These are phyloP conservation scores for Hyphodiscus hymeniophilus DNA, from an alignment of 495 filamentous ascomycete genomes.

Conservation along the genomic window DNA sequence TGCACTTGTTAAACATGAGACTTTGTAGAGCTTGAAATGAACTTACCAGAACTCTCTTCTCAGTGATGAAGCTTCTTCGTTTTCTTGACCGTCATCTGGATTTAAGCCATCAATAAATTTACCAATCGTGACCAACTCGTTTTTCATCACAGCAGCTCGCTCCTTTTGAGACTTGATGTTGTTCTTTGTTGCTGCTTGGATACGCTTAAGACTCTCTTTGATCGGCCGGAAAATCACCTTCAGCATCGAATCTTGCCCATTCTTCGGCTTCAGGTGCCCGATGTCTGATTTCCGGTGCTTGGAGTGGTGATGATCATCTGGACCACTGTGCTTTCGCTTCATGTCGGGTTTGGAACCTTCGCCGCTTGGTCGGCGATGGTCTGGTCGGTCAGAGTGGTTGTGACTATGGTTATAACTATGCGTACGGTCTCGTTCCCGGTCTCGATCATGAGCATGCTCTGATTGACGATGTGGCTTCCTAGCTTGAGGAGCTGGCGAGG, in stretches of 20 bases:
- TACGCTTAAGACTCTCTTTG: slow-evolving; percentile 45
- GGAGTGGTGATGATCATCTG: slow-evolving; percentile 20
- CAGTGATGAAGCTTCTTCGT: slow-evolving; percentile 14
- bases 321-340: slow-evolving; percentile 27
- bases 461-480: slow-evolving; percentile 27
- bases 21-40: background rate
- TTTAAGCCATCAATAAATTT: slow-evolving; percentile 37
- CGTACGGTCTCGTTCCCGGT: slow-evolving; percentile 19
- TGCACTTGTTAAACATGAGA: slow-evolving; percentile 9
- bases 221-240: slow-evolving; percentile 52
- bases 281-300: slow-evolving; percentile 29
- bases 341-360: slow-evolving; percentile 21
- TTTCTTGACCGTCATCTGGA: slow-evolving; percentile 10
- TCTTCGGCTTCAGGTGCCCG: slow-evolving; percentile 8
- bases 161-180: slow-evolving; percentile 51
- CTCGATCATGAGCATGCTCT: slow-evolving; percentile 13
- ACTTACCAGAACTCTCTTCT: slow-evolving; percentile 31
- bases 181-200: slow-evolving; percentile 55
- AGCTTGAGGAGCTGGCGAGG: slow-evolving; percentile 46
- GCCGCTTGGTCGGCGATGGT: slow-evolving; percentile 4
- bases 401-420: slow-evolving; percentile 15
- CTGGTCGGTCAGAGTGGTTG: background rate
- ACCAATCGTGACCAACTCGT: slow-evolving; percentile 39
- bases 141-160: slow-evolving; percentile 46
- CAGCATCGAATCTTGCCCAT: slow-evolving; percentile 40